Evolutionary conservation across 768 basidiomycete genomes (phyloP).

Genomic region (Cystofilobasidium ferigula): DNA sequence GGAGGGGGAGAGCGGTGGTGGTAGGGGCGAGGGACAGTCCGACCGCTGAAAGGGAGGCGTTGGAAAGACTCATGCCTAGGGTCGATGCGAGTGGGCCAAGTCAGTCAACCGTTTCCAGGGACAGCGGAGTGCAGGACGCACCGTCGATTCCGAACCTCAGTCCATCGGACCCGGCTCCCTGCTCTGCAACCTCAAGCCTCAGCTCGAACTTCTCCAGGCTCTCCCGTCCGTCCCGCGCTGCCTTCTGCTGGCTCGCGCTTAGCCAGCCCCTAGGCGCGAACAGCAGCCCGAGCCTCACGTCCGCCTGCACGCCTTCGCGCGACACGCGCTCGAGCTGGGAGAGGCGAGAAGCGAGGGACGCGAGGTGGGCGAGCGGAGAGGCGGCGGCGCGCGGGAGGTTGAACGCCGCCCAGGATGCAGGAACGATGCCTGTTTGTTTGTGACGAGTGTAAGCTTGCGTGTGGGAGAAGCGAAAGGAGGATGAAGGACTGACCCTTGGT

Average conservation of each 20-base stretch:
- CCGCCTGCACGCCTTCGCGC: slow-evolving; percentile 47
- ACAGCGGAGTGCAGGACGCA: background rate
- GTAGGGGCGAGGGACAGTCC: slow-evolving; percentile 68
- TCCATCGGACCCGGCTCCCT: slow-evolving; percentile 65
- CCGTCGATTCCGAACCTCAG: slow-evolving; percentile 35
- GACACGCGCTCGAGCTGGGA: slow-evolving; percentile 68
- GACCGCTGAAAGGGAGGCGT: slow-evolving; percentile 62
- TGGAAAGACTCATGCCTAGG: slow-evolving; percentile 73
- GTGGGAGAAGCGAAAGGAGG: no score
- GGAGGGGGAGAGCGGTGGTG: slow-evolving; percentile 60
- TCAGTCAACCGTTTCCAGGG: background rate
- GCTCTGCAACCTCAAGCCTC: slow-evolving; percentile 66
- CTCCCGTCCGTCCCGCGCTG: slow-evolving; percentile 83
- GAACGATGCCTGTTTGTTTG: slow-evolving; percentile 83
- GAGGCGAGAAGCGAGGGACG: slow-evolving; percentile 66
- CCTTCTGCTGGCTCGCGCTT: slow-evolving; percentile 89
- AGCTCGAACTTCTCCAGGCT: slow-evolving; percentile 79
- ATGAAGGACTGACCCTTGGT: slow-evolving; percentile 58
- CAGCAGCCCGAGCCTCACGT: slow-evolving; percentile 79
- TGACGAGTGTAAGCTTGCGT: background rate
- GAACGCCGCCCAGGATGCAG: slow-evolving; percentile 76
- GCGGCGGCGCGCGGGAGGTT: slow-evolving; percentile 71
- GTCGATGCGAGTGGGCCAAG: background rate
- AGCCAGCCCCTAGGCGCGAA: slow-evolving; percentile 97
- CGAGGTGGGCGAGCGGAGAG: slow-evolving; percentile 58